phyloP scores from a whole-genome alignment of 2,329 filamentous ascomycete species.

The Samsoniella hepiali region DNA sequence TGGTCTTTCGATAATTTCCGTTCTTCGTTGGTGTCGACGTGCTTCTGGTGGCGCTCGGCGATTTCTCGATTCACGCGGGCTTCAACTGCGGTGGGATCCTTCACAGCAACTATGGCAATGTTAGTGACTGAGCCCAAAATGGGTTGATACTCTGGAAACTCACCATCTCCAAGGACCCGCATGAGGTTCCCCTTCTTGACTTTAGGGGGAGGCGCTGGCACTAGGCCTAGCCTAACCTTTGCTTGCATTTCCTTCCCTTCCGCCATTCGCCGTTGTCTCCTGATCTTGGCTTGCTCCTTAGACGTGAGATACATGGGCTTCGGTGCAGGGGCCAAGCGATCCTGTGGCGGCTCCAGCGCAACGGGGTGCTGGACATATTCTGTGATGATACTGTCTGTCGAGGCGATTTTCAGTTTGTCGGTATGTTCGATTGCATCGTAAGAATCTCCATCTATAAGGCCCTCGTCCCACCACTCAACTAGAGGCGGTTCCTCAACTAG shows the following conservation, averaged over 20 bases:
- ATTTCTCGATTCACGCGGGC: slow-evolving; percentile 92
- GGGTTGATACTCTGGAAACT: slow-evolving; percentile 37
- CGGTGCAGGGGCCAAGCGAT: slow-evolving; percentile 71
- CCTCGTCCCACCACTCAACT: slow-evolving; percentile 98
- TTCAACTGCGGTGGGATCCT: slow-evolving; percentile 96
- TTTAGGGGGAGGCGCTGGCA: slow-evolving; percentile 88
- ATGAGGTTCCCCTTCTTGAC: slow-evolving; percentile 98
- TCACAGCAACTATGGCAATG: slow-evolving; percentile 57
- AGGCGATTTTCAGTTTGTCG: slow-evolving; percentile 67
- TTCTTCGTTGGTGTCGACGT: slow-evolving; percentile 75
- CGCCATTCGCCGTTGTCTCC: slow-evolving; percentile 84
- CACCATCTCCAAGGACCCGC: slow-evolving; percentile 81
- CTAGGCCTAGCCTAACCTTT: slow-evolving; percentile 87
- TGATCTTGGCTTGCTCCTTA: slow-evolving; percentile 87
- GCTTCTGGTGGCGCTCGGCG: slow-evolving; percentile 75
- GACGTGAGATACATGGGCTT: slow-evolving; percentile 92
- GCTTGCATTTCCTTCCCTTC: slow-evolving; percentile 95
- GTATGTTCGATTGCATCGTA: slow-evolving; percentile 69
- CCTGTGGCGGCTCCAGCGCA: slow-evolving; percentile 84
- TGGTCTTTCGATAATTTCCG: slow-evolving; percentile 88
- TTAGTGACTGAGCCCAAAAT: slow-evolving; percentile 22
- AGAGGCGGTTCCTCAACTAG: slow-evolving; percentile 78
- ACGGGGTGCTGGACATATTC: slow-evolving; percentile 91
- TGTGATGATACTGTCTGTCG: slow-evolving; percentile 82
- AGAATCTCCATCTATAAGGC: slow-evolving; percentile 68